Base-by-base conservation (phyloP, 2,329 filamentous ascomycete species). In the Tolypocladium ovalisporum region DNA sequence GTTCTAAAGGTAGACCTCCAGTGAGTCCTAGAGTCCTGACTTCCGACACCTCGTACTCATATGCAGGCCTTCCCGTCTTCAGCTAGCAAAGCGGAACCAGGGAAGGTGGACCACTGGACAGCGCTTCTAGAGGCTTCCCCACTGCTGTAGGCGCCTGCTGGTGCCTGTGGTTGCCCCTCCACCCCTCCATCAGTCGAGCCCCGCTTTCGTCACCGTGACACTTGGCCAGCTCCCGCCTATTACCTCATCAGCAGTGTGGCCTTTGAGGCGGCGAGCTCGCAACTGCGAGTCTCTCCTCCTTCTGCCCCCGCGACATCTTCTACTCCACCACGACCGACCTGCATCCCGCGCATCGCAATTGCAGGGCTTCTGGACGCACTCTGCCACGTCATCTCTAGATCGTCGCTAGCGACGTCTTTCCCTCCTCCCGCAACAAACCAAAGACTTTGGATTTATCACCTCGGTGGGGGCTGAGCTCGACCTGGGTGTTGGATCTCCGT, bases 401-500 rank as follows among this genome's bases (percentile, higher is more conserved):
- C 29, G 27, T n/a, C 37, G 17, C 37, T 29, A 35, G 19, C 47
- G 29, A 34, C 29, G 4, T 29, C 1, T 13, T 34, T 9, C 19
- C 12, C 19, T 32, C 29, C 29, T 52, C 19, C 29, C 47, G 29
- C 47, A 52, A 34, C 47, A 19, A 22, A 52, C n/a, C 29, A 52
- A 32, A 35, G 3, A 4, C 22, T 22, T 54, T 12, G 47, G 47
- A 32, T 52, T n/a, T 52, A n/a, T 29, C 47, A 52, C 35, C 47
- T 34, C 15, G 47, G 47, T 35, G 47, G 47, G 47, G 47, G 47
- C 47, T 52, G 47, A 22, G 66, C 69, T 73, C 65, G 67, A 68
- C 66, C 63, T 66, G 42, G 65, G 69, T 70, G 67, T 68, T 69
- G 63, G 63, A 65, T 67, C 62, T 62, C 63, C 62, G 52, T 60